phyloP scores from a whole-genome alignment of 257 asterid genomes.

The Ilex asprella region DNA sequence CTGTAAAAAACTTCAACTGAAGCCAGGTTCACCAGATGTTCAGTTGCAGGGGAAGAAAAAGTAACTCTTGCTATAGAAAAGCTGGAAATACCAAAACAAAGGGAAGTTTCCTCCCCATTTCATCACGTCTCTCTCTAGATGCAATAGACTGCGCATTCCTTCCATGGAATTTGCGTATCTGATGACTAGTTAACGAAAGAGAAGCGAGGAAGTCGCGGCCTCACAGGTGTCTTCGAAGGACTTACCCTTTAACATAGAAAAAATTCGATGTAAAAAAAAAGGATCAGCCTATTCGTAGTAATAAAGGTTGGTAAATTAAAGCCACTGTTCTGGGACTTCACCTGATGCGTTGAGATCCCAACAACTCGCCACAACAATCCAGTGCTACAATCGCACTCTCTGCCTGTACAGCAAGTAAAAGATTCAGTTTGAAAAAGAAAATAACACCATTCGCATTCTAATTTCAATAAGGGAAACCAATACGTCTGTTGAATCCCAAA shows the following conservation, averaged over 20 bases:
- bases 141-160: conserved; percentile 25
- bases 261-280: background rate
- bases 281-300: conserved; percentile 1
- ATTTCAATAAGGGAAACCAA: background rate
- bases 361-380: conserved; percentile 74
- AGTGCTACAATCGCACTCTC: conserved; percentile 88
- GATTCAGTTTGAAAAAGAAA: conserved; percentile 6
- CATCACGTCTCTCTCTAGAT: conserved; percentile 31
- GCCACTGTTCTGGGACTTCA: conserved; percentile 15
- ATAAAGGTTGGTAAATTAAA: background rate
- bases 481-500: background rate
- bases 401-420: conserved; percentile 42
- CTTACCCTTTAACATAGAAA: conserved; percentile 54
- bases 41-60: background rate
- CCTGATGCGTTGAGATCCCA: conserved; percentile 89
- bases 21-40: too few species aligned
- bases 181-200: conserved; percentile 29
- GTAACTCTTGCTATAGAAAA: background rate
- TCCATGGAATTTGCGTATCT: conserved; percentile 10
- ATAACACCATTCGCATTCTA: background rate
- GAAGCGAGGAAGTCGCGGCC: conserved; percentile 62
- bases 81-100: conserved; percentile 6
- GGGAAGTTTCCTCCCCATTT: conserved; percentile 21
- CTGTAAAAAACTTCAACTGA: too few species aligned
- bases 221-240: conserved; percentile 97